These are phyloP conservation scores for Volvariella surrecta DNA, from an alignment of 1,284 basidiomycete species.

Conservation along the genomic window DNA sequence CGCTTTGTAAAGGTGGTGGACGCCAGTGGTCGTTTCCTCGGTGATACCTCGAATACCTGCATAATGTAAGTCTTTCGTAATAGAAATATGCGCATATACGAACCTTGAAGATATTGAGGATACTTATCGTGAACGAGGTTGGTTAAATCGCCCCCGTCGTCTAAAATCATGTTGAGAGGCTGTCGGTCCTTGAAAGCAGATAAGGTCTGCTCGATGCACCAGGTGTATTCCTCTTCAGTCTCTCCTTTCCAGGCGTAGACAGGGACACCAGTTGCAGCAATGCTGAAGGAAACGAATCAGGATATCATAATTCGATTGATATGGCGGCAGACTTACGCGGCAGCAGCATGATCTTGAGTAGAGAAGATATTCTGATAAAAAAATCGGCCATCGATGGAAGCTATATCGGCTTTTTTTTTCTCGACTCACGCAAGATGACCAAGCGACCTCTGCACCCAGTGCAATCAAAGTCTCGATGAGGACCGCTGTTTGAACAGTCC, in stretches of 20 bases:
- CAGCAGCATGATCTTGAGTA: conserved; percentile 97
- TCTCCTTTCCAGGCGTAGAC: conserved; percentile 99
- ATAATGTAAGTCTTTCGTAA: conserved; percentile 6
- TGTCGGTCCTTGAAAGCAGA: conserved; percentile 74
- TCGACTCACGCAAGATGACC: conserved; percentile 89
- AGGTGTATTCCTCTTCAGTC: conserved; percentile 97
- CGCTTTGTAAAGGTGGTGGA: conserved; percentile 98
- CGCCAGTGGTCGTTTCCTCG: conserved; percentile 99
- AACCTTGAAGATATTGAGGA: conserved; percentile 79
- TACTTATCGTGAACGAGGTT: conserved; percentile 94
- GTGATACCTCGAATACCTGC: conserved; percentile 87
- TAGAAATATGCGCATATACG: conserved; percentile 10
- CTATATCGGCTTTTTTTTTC: not conserved
- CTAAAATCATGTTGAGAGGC: conserved; percentile 97
- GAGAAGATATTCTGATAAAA: conserved; percentile 91
- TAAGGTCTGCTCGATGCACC: conserved; percentile 98
- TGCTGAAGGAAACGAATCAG: conserved; percentile 34
- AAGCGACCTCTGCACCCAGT: conserved; percentile 96
- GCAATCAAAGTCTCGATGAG: conserved; percentile 94
- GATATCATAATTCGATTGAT: not conserved
- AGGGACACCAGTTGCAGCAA: conserved; percentile 96
- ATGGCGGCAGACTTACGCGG: conserved; percentile 57
- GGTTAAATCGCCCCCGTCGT: conserved; percentile 98
- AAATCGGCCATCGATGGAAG: conserved; percentile 6
- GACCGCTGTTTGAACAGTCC: conserved; percentile 96